Evolutionary conservation across 2,329 filamentous ascomycete genomes (phyloP), one percentile per base, ranked within the genome.

Genomic region (Neopestalotiopsis clavispora): DNA sequence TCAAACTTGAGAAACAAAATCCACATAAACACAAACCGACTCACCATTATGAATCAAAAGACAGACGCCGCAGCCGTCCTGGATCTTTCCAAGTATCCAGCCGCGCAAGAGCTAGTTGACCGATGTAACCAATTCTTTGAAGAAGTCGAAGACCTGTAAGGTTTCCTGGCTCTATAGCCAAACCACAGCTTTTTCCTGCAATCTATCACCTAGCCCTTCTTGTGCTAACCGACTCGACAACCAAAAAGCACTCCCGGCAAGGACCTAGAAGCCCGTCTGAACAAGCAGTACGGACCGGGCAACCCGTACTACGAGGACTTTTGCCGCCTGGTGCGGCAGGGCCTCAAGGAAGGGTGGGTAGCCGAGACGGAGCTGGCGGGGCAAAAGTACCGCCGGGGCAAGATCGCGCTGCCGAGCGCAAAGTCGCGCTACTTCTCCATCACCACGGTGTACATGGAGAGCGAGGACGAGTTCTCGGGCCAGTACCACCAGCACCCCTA

Each of bases 371-470:
- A 83, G 69, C 72, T 85, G 58, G 77, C 82, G 49, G 85, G 85
- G 1, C 78, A 77, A 10, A 82, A 80, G 70, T 87, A 87, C 70
- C 82, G 83, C 1, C 81, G 84, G 5, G 79, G 79, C 9, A 84
- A 83, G 68, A 82, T 89, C 69, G 75, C 80, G 56, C 71, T 82
- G 4, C 87, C 86, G 1, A 80, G 76, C 2, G 76, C 80, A 9
- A 79, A 81, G 45, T 88, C 83, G 34, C 80, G 82, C 28, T 88
- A 80, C 75, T 85, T 88, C 75, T 85, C 83, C 72, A 87, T 89
- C 73, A 89, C 87, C 2, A 84, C 86, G 1, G 86, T 89, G 20
- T 89, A 87, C 73, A 87, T 89, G 82, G 80, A 87, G n/a, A 84
- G 80, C 38, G 68, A 82, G 40, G 80, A 83, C 5, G 81, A 79